Evolutionary conservation across 352 stramenopile species (phyloP), one percentile per base, ranked within the genome.

Genomic region (Globisporangium cederbergense): DNA sequence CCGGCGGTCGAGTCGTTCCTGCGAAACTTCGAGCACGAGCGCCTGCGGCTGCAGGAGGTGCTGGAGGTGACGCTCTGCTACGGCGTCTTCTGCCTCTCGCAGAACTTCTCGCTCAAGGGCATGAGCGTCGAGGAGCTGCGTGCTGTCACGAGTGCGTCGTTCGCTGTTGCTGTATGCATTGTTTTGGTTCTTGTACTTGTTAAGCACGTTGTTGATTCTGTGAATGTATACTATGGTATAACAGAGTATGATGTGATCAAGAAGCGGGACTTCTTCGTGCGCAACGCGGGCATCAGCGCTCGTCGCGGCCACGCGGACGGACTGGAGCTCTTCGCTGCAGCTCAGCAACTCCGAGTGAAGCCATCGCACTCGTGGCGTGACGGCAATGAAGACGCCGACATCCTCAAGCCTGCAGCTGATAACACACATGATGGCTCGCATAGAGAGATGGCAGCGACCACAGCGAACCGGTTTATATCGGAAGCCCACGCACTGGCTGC

Each of bases 1-100:
- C 20, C 32, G 43, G 78, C 83, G 0, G 73, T 92, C 45, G 79
- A 88, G 56, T 83, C 81, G 47, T 92, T 74, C 63, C 53, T 91
- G 64, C 79, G 75, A 56, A 93, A 93, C 72, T 93, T 91, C 58
- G 60, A 76, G 36, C 60, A 61, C 62, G 81, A 88, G 64, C 74
- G 65, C 38, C 32, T 70, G 22, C 72, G 68, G 4, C 71, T 83
- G 49, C 71, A 83, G 62, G 79, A 93, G 58, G 72, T 93, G 3
- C 72, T 93, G 9, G 81, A 90, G 66, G 68, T 91, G 25, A 82
- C 77, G 28, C 74, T 91, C 32, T 88, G 79, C 73, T 93, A 93
- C 46, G 83, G 83, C 38, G 73, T 90, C 52, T 71, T 82, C 66
- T 93, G 83, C 61, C 71, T 91, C 20, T 73, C 79, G 22, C 79